Evolutionary conservation across 441 rosid species (phyloP), one percentile per base, ranked within the genome.

Genomic region (Gossypium davidsonii): DNA sequence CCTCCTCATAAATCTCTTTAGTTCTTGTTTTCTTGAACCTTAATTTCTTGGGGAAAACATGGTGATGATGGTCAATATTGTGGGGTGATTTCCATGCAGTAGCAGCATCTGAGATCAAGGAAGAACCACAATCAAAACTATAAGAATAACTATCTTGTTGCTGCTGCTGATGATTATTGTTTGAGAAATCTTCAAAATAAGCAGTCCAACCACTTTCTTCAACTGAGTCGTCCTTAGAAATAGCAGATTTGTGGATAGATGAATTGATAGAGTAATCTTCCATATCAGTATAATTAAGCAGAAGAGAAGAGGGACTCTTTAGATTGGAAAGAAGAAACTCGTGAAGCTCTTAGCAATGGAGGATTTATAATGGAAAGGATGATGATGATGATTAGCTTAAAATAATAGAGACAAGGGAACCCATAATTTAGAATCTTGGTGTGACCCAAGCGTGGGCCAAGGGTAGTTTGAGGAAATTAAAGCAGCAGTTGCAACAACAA

Each of bases 191-290:
- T 15, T 86, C 85, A 67, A 92, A 86, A 79, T 89, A 89, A 74
- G 91, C 79, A 7, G 97, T 90, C 97, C 96, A 92, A 0, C 97
- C 93, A 74, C 97, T 92, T 80, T 92, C 96, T 58, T 89, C 67
- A 18, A 10, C 58, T 17, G 58, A 18, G 2, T 39, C 23, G 2
- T 31, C 51, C 34, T 31, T 31, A 31, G 34, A 31, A 31, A 31
- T 31, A 31, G 14, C 58, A 53, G 51, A 65, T 20, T 58, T 76
- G n/a, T 66, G 25, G 62, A 68, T 34, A 56, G 79, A 76, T 20
- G 72, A 52, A 78, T 67, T 60, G 44, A 76, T 42, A 2, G 81
- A 84, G 49, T 74, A 9, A 4, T 52, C 55, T 52, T 75, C 78
- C 79, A 76, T 78, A 55, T 39, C 72, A 31, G 34, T 31, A 1